Evolutionary conservation across 1,284 basidiomycete species (phyloP).

Genomic region (Pseudozyma hubeiensis): DNA sequence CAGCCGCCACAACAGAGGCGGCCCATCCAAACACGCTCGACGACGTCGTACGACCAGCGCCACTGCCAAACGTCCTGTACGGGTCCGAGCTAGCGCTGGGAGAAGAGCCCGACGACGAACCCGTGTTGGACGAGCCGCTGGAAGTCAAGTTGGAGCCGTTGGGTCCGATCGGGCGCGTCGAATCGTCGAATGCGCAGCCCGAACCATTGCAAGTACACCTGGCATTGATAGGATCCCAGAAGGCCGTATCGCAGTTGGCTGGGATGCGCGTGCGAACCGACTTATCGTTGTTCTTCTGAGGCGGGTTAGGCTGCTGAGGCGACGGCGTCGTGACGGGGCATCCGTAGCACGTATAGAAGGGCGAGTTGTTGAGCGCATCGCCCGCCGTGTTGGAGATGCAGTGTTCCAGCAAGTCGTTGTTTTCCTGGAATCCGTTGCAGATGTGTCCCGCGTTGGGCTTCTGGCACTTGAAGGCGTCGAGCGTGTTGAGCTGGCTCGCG

Average conservation of each 20-base stretch:
- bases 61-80: constrained; percentile 37
- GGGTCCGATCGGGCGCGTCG: constrained; percentile 58
- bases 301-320: constrained; percentile 60
- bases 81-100: constrained; percentile 36
- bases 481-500: constrained; percentile 62
- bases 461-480: constrained; percentile 62
- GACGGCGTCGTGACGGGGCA: constrained; percentile 59
- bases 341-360: constrained; percentile 65
- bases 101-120: constrained; percentile 6
- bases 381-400: constrained; percentile 61
- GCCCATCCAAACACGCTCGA: constrained; percentile 23
- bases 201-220: constrained; percentile 59
- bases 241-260: constrained; percentile 59
- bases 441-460: constrained; percentile 55
- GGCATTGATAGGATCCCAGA: constrained; percentile 61
- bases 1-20: constrained; percentile 16
- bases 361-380: constrained; percentile 60
- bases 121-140: constrained; percentile 34
- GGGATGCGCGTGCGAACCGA: constrained; percentile 54
- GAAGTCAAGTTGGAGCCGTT: constrained; percentile 53
- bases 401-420: constrained; percentile 56
- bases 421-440: constrained; percentile 59
- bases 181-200: constrained; percentile 53
- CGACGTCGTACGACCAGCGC: constrained; percentile 1
- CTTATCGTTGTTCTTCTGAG: constrained; percentile 62